Evolutionary conservation across 2,329 filamentous ascomycete species (phyloP).

Genomic region (Pseudocercospora musae): DNA sequence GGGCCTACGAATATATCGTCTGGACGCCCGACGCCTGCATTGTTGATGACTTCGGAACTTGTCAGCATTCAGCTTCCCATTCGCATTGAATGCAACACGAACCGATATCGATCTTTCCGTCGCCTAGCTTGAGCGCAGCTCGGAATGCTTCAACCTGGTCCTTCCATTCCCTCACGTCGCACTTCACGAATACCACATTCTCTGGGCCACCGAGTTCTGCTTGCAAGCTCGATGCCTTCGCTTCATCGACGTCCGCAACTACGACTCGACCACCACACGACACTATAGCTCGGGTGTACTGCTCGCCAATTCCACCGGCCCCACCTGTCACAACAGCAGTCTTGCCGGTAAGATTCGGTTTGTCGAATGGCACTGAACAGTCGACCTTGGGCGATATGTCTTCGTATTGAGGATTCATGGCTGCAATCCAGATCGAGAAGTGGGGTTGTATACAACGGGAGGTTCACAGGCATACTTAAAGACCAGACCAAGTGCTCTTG

Average conservation of each 20-base stretch:
- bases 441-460: too few species aligned
- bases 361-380: conserved; percentile 30
- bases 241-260: not conserved
- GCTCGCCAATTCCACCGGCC: conserved; percentile 37
- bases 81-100: not conserved
- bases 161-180: conserved; percentile 28
- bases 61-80: not conserved
- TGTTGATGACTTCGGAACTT: conserved; percentile 1
- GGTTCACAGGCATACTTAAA: not conserved
- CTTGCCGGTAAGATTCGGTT: conserved; percentile 40
- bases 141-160: conserved; percentile 28
- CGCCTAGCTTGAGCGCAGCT: not conserved
- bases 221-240: not conserved
- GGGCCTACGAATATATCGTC: conserved; percentile 35
- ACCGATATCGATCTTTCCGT: not conserved
- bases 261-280: conserved; percentile 19
- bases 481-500: not conserved
- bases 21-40: conserved; percentile 24
- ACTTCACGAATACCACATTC: conserved; percentile 27
- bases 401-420: not conserved
- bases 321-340: conserved; percentile 49
- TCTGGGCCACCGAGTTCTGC: not conserved
- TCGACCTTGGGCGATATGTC: not conserved
- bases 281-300: conserved; percentile 31
- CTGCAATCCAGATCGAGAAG: not conserved